A percentile compares a stretch with the other conserved stretches of the same genome.
Evolutionary conservation across 139 green algal genomes (phyloP).

Genomic region (Coelastrella sp.): DNA sequence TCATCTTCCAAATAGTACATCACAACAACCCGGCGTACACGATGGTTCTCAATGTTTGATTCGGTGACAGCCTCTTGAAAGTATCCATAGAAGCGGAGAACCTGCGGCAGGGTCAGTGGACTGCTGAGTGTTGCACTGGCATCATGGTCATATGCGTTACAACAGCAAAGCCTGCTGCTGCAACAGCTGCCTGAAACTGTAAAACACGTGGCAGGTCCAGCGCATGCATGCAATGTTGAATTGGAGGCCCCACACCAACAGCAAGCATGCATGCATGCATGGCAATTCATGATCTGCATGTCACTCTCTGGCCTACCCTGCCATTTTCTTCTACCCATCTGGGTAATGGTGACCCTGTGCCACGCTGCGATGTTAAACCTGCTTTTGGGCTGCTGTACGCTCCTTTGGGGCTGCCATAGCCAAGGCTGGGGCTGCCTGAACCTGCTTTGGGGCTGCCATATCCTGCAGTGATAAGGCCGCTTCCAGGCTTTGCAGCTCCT

Average conservation of each 20-base stretch:
- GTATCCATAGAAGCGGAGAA: slow-evolving; percentile 94
- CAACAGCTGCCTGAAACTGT: too few species aligned
- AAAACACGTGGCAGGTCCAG: too few species aligned
- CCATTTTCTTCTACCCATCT: slow-evolving; percentile 88
- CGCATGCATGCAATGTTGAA: too few species aligned
- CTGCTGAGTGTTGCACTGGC: too few species aligned
- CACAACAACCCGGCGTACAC: slow-evolving; percentile 80
- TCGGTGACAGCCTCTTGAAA: slow-evolving; percentile 91
- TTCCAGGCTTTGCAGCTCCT: not conserved
- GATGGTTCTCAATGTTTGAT: slow-evolving; percentile 81
- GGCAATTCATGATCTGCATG: not conserved
- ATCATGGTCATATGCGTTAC: too few species aligned
- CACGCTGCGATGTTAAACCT: not conserved
- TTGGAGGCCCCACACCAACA: too few species aligned
- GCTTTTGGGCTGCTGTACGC: slow-evolving; percentile 12
- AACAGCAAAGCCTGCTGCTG: too few species aligned
- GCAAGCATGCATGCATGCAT: not conserved
- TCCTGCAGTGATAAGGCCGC: not conserved
- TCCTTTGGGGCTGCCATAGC: too few species aligned
- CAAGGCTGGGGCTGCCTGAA: too few species aligned
- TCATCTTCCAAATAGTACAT: slow-evolving; percentile 95
- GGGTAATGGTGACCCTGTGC: slow-evolving; percentile 66
- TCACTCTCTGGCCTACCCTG: slow-evolving; percentile 65
- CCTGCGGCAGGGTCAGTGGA: too few species aligned
- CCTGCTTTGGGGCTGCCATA: slow-evolving; percentile 3